phyloP scores from a whole-genome alignment of 2,329 filamentous ascomycete species.

The Sclerotiophoma versabilis region DNA sequence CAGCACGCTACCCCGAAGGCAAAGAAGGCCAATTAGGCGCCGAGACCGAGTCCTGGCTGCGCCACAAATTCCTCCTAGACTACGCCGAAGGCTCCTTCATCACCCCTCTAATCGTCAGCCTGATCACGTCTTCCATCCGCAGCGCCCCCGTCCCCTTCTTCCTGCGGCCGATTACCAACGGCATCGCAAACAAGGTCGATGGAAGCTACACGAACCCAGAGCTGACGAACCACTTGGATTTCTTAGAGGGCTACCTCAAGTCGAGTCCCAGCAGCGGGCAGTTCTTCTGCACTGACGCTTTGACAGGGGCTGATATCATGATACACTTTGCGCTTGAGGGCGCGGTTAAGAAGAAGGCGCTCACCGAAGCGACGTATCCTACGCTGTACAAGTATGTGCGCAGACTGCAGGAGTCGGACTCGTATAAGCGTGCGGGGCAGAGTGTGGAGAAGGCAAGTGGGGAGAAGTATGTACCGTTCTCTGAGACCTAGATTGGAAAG shows the following conservation, averaged over 20 bases:
- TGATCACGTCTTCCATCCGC: slow-evolving; percentile 65
- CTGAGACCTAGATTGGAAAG: no score
- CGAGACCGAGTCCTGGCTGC: slow-evolving; percentile 67
- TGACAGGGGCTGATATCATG: slow-evolving; percentile 62
- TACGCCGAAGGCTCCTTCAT: slow-evolving; percentile 87
- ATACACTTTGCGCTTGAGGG: slow-evolving; percentile 61
- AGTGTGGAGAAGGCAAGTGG: slow-evolving; percentile 57
- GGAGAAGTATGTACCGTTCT: slow-evolving; percentile 45
- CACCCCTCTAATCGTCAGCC: slow-evolving; percentile 68
- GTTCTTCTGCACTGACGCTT: slow-evolving; percentile 57
- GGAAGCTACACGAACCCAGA: slow-evolving; percentile 56
- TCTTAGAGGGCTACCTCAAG: slow-evolving; percentile 59
- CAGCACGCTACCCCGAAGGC: slow-evolving; percentile 60
- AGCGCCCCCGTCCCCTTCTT: slow-evolving; percentile 70
- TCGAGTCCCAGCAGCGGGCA: slow-evolving; percentile 57
- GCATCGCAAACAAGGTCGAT: slow-evolving; percentile 60
- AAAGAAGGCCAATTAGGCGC: slow-evolving; percentile 63
- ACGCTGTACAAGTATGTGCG: slow-evolving; percentile 56
- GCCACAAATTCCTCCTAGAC: slow-evolving; percentile 69
- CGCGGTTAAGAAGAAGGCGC: slow-evolving; percentile 44
- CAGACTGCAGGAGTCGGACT: slow-evolving; percentile 53
- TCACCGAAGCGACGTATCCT: slow-evolving; percentile 55
- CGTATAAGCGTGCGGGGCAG: slow-evolving; percentile 57
- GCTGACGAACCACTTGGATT: slow-evolving; percentile 57
- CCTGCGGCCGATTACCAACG: slow-evolving; percentile 67